phyloP scores from a whole-genome alignment of 805 yeast species.

The Schizosaccharomyces cryophilus region DNA sequence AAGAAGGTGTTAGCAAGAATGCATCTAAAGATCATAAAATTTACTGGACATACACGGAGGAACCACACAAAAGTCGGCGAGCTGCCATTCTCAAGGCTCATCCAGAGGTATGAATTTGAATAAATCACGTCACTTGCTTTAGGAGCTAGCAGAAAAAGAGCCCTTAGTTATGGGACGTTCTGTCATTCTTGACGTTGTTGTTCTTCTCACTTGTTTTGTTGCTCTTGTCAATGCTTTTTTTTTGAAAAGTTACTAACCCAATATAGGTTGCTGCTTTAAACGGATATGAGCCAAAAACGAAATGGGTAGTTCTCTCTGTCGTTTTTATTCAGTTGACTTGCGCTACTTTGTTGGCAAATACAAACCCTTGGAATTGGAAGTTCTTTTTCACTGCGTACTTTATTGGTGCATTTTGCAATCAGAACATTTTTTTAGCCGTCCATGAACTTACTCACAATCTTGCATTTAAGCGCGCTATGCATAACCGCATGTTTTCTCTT shows the following conservation, averaged over 20 bases:
- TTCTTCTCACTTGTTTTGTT: no score
- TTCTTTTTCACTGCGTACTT: slow-evolving; percentile 45
- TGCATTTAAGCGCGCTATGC: slow-evolving; percentile 52
- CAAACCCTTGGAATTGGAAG: slow-evolving; percentile 25
- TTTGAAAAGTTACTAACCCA: background rate
- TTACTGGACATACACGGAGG: slow-evolving; percentile 62
- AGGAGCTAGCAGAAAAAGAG: no score
- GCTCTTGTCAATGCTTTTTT: background rate
- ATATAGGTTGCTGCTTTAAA: slow-evolving; percentile 32
- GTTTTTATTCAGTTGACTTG: slow-evolving; percentile 39
- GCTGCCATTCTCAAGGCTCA: slow-evolving; percentile 46
- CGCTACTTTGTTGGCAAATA: slow-evolving; percentile 38
- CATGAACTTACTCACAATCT: slow-evolving; percentile 75
- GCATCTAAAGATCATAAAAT: slow-evolving; percentile 22
- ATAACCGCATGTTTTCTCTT: slow-evolving; percentile 55
- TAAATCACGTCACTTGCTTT: no score
- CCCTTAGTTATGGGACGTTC: no score
- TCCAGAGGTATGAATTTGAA: slow-evolving; percentile 29
- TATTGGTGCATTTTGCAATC: slow-evolving; percentile 68
- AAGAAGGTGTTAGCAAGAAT: background rate
- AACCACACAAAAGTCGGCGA: slow-evolving; percentile 58
- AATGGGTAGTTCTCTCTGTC: slow-evolving; percentile 43
- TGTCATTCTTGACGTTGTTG: no score
- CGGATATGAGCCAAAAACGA: slow-evolving; percentile 71
- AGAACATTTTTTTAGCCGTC: slow-evolving; percentile 63